phyloP scores from a whole-genome alignment of 768 basidiomycete species.

The Psilocybe azurescens region DNA sequence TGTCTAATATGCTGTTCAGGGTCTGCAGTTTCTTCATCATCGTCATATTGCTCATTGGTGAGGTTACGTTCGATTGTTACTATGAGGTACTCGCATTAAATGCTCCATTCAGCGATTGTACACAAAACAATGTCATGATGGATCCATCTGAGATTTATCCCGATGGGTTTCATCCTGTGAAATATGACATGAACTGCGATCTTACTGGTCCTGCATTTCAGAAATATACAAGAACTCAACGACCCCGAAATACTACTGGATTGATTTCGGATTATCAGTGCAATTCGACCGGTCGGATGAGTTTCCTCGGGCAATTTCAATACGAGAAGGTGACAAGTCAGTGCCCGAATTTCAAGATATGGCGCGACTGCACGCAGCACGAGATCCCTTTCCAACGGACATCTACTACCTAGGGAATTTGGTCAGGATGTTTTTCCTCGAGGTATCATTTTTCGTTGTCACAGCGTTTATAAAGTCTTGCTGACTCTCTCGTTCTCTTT shows the following conservation, averaged over 20 bases:
- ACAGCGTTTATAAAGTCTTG: too few relatives aligned
- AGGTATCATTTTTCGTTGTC: constrained; percentile 22
- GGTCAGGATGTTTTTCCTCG: constrained; percentile 34
- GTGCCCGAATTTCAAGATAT: constrained; percentile 36
- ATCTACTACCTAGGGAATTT: constrained; percentile 49
- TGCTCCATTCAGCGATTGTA: constrained; percentile 21
- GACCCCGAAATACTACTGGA: constrained; percentile 41
- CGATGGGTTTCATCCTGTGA: constrained; percentile 29
- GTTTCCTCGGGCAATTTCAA: constrained; percentile 29
- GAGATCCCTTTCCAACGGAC: constrained; percentile 48
- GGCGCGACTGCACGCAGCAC: constrained; percentile 7
- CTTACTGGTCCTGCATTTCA: constrained; percentile 17
- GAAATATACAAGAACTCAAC: constrained; percentile 31
- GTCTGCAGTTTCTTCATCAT: constrained; percentile 39
- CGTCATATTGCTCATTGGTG: constrained; percentile 41
- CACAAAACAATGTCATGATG: constrained; percentile 39
- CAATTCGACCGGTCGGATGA: constrained; percentile 29
- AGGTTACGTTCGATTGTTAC: not conserved
- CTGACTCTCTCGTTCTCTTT: too few relatives aligned
- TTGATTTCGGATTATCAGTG: constrained; percentile 42
- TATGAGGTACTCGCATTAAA: not conserved
- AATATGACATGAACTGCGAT: constrained; percentile 23
- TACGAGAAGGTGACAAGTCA: constrained; percentile 46
- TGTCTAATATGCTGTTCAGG: constrained; percentile 21
- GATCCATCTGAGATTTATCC: constrained; percentile 33